phyloP scores from a whole-genome alignment of 129 eudicot species.

The Gnaphalium uliginosum region DNA sequence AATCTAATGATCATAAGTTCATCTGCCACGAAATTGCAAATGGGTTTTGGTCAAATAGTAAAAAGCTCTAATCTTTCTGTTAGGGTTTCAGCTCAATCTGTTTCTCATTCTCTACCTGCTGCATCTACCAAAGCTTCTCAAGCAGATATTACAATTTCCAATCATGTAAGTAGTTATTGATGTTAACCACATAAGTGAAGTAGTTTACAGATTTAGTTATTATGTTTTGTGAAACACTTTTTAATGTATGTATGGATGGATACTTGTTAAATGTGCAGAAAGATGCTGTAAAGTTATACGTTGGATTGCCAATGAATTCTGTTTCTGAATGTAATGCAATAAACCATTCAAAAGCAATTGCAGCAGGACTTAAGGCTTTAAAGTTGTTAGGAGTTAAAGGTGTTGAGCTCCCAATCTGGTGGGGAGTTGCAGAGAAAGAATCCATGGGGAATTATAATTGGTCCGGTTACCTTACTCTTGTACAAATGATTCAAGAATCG shows the following conservation, averaged over 20 bases:
- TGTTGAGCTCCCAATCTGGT: conserved; percentile 91
- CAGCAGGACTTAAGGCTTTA: conserved; percentile 73
- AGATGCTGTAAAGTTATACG: conserved; percentile 56
- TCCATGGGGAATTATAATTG: conserved; percentile 76
- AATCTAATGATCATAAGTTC: conserved; percentile 16
- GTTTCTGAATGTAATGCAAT: conserved; percentile 46
- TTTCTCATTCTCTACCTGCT: conserved; percentile 19
- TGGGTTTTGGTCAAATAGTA: conserved; percentile 8
- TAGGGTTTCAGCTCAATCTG: conserved; percentile 15
- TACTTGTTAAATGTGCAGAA: conserved; percentile 41
- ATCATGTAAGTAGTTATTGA: conserved; percentile 24
- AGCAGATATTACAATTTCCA: conserved; percentile 29
- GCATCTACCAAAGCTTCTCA: conserved; percentile 13
- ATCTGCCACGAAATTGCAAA: conserved; percentile 11
- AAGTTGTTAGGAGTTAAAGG: conserved; percentile 84
- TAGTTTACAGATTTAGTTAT: not conserved
- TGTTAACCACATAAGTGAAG: not conserved
- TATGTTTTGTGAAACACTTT: conserved; percentile 18
- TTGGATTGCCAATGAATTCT: conserved; percentile 75
- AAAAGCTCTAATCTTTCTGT: conserved; percentile 21
- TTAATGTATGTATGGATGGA: conserved; percentile 9
- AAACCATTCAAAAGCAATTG: conserved; percentile 66
- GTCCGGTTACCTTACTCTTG: conserved; percentile 75
- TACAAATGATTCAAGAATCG: conserved; percentile 60
- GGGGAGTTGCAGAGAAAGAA: conserved; percentile 80